phyloP scores from a whole-genome alignment of 2,329 filamentous ascomycete genomes.

The Cladobotryum mycophilum region DNA sequence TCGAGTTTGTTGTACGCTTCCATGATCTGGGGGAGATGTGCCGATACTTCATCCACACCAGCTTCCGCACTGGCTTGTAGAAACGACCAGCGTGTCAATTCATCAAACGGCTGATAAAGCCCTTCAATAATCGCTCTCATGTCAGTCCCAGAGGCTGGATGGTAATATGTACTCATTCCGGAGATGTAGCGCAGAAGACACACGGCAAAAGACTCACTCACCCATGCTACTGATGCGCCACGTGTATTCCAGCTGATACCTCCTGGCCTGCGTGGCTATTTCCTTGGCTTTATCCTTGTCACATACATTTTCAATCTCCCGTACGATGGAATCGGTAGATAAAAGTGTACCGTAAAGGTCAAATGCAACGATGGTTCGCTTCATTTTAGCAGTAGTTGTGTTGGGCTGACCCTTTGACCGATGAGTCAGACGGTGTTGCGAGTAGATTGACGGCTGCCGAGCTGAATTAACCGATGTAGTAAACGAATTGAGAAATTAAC shows the following conservation, averaged over 20 bases:
- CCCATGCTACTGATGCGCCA: conserved; percentile 73
- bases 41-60: conserved; percentile 35
- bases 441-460: neutral
- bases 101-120: conserved; percentile 43
- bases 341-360: conserved; percentile 72
- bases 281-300: conserved; percentile 49
- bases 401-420: conserved; percentile 5
- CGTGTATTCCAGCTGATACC: conserved; percentile 70
- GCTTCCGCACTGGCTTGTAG: conserved; percentile 58
- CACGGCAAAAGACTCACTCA: conserved; percentile 31
- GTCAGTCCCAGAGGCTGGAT: conserved; percentile 10
- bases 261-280: conserved; percentile 57
- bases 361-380: conserved; percentile 54
- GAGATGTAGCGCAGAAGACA: neutral
- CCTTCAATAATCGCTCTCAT: conserved; percentile 59
- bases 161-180: neutral
- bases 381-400: conserved; percentile 15
- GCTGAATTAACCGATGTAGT: neutral
- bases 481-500: neutral
- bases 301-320: conserved; percentile 51
- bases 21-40: conserved; percentile 49
- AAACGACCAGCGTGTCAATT: conserved; percentile 57
- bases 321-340: conserved; percentile 62
- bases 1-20: conserved; percentile 57
- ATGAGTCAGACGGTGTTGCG: conserved; percentile 10